Evolutionary conservation across 306 rosid species (phyloP).

Genomic region (Quercus ilex): DNA sequence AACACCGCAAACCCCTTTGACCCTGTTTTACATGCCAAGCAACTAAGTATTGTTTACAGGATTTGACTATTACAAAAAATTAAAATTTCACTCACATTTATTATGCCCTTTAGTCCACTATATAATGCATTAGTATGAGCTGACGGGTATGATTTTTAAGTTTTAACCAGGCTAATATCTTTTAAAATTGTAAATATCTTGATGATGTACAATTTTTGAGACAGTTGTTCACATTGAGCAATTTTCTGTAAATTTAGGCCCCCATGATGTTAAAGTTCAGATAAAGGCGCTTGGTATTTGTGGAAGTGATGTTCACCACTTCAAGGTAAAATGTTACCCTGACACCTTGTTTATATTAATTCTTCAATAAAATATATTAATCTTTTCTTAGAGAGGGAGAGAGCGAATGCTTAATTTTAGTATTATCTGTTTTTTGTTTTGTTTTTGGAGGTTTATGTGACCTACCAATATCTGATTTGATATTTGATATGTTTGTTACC

Average conservation of each 20-base stretch:
- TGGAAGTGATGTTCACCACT: slow-evolving; percentile 44
- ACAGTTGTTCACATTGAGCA: neutral
- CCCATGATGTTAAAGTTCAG: slow-evolving; percentile 36
- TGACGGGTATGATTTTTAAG: neutral
- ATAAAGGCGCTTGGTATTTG: slow-evolving; percentile 41
- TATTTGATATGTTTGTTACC: neutral
- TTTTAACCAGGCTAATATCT: neutral
- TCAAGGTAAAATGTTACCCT: slow-evolving; percentile 20
- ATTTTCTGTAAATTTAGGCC: slow-evolving; percentile 22
- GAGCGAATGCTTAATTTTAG: neutral
- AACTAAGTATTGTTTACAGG: too few species aligned
- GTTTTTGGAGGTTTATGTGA: neutral
- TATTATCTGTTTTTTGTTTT: too few species aligned
- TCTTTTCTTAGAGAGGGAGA: neutral
- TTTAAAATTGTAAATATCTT: neutral
- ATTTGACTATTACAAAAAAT: neutral
- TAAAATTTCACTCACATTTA: neutral
- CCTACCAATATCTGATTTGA: neutral
- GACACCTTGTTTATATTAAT: neutral
- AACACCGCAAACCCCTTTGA: too few species aligned
- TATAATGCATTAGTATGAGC: neutral
- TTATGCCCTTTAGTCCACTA: neutral
- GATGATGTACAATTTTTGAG: neutral
- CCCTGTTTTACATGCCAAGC: too few species aligned
- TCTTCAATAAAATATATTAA: neutral